Evolutionary conservation across 106 monocot genomes (phyloP).

Genomic region (Dioscorea zingiberensis): DNA sequence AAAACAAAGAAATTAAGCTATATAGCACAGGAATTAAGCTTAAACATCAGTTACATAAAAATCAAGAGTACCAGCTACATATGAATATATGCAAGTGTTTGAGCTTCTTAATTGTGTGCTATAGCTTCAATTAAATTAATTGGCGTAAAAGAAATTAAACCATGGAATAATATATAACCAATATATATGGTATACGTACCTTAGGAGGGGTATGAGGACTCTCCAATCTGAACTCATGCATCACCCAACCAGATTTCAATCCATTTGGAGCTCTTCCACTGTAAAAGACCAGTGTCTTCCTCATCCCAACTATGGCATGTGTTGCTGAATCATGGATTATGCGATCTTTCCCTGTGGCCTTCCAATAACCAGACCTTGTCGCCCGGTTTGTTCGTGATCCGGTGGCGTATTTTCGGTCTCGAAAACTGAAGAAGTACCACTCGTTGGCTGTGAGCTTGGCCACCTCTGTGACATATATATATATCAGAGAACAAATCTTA

Average conservation of each 20-base stretch:
- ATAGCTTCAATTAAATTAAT: no score
- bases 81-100: no score
- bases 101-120: no score
- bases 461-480: conserved; percentile 37
- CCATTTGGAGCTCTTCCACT: conserved; percentile 63
- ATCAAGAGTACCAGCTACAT: no score
- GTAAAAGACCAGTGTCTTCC: conserved; percentile 66
- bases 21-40: no score
- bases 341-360: conserved; percentile 61
- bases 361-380: conserved; percentile 63
- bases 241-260: conserved; percentile 48
- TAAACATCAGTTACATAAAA: no score
- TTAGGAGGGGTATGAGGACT: conserved; percentile 40
- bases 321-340: conserved; percentile 19
- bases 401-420: conserved; percentile 67
- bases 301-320: conserved; percentile 45
- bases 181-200: conserved; percentile 15
- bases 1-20: no score
- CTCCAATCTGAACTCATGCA: conserved; percentile 64
- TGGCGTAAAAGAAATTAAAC: no score
- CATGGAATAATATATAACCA: neutral
- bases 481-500: no score
- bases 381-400: conserved; percentile 61
- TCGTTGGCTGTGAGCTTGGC: conserved; percentile 56
- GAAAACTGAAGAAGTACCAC: conserved; percentile 89